Evolutionary conservation across 495 filamentous ascomycete species (phyloP).

Genomic region (Hapsidospora chrysogenum): DNA sequence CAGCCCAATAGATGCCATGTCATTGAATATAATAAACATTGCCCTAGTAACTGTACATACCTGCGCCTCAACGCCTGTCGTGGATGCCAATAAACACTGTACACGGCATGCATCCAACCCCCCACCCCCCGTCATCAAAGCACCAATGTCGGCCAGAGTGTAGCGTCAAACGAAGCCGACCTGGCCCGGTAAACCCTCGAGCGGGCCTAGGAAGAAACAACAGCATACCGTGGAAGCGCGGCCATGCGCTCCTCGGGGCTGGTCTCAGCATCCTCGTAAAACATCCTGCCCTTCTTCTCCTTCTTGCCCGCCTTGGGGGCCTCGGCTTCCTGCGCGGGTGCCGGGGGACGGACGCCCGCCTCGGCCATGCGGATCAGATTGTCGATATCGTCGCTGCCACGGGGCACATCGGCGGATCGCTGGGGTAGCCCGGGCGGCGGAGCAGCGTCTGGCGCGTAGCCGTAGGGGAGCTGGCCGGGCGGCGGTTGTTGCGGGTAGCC

Average conservation of each 20-base stretch:
- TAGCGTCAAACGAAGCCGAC: constrained; percentile 9
- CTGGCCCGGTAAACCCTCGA: constrained; percentile 21
- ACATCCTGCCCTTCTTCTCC: constrained; percentile 49
- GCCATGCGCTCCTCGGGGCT: constrained; percentile 86
- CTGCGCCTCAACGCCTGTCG: no score
- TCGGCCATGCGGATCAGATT: constrained; percentile 41
- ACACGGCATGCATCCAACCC: no score
- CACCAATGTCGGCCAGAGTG: constrained; percentile 4
- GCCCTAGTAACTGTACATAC: no score
- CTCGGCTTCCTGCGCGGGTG: constrained; percentile 24
- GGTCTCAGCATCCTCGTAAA: constrained; percentile 61
- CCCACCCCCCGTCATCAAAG: no score
- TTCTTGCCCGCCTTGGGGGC: constrained; percentile 34
- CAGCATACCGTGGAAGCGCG: constrained; percentile 55
- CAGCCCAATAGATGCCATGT: no score
- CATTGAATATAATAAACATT: no score
- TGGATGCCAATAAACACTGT: no score
- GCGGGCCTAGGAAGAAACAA: no score
- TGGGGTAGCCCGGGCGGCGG: constrained; percentile 15
- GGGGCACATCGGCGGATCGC: constrained; percentile 15
- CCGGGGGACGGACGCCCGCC: constrained; percentile 34
- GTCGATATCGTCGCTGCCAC: constrained; percentile 34
- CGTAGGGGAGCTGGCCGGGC: constrained; percentile 6
- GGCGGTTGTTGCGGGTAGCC: constrained; percentile 6
- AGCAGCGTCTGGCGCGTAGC: constrained; percentile 2